Percentiles rank a stretch among this genome's conserved stretches.
Evolutionary conservation across 164 flowering plant genomes (phyloP).

Genomic region (grape (Vitis vinifera)): DNA sequence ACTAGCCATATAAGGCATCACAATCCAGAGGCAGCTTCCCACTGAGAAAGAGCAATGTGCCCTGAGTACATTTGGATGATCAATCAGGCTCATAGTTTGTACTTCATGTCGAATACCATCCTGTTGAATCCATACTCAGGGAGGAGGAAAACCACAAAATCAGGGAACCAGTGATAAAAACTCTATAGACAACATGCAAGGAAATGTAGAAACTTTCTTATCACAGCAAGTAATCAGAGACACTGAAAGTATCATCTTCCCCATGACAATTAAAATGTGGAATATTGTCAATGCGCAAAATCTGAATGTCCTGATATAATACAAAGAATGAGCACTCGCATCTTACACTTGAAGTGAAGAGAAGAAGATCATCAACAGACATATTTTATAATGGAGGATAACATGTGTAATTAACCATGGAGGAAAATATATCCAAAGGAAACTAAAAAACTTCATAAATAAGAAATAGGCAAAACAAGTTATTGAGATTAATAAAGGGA

Average conservation of each 20-base stretch:
- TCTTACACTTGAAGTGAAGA: no score
- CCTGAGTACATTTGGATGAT: slow-evolving; percentile 71
- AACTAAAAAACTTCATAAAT: no score
- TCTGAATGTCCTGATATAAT: not conserved
- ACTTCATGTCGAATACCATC: slow-evolving; percentile 84
- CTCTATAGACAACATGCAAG: not conserved
- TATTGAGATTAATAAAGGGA: not conserved
- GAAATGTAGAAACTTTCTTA: no score
- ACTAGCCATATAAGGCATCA: slow-evolving; percentile 95
- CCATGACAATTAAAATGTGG: not conserved
- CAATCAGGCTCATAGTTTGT: slow-evolving; percentile 79
- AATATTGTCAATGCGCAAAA: not conserved
- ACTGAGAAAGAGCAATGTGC: slow-evolving; percentile 79
- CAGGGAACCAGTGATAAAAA: not conserved
- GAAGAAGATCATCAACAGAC: no score
- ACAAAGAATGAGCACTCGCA: not conserved
- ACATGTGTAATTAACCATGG: not conserved
- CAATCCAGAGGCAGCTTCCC: slow-evolving; percentile 61
- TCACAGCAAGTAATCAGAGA: no score
- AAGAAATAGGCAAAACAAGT: not conserved
- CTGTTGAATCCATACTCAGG: slow-evolving; percentile 26
- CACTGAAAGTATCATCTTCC: no score
- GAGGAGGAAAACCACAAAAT: slow-evolving; percentile 3
- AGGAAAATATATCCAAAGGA: not conserved
- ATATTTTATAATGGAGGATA: not conserved